These are phyloP conservation scores for Pelargonium myrrhifolium DNA, from an alignment of 441 rosid species.

Conservation along the genomic window DNA sequence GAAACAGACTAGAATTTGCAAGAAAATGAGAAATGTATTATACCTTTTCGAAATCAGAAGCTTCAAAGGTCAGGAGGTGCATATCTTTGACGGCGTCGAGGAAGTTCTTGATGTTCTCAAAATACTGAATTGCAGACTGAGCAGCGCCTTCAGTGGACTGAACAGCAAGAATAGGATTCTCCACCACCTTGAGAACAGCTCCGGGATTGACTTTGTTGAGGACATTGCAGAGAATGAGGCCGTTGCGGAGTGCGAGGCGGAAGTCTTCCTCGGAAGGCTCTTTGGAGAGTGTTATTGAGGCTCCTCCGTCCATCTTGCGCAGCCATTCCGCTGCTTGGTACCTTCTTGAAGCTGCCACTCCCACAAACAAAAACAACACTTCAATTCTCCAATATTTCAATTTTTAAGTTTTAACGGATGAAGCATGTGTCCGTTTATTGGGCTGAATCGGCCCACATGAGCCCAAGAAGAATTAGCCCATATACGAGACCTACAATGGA, in stretches of 20 bases:
- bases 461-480: too few species aligned
- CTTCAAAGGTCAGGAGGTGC: constrained; percentile 94
- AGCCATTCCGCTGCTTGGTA: constrained; percentile 91
- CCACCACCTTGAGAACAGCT: constrained; percentile 89
- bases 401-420: too few species aligned
- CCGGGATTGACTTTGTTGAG: constrained; percentile 97
- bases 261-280: constrained; percentile 80
- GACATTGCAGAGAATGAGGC: constrained; percentile 93
- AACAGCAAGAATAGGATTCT: constrained; percentile 55
- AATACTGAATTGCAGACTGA: constrained; percentile 91
- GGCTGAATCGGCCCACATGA: too few species aligned
- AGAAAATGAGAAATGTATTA: too few species aligned
- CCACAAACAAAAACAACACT: background rate
- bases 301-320: constrained; percentile 72
- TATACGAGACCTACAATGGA: too few species aligned
- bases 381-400: too few species aligned
- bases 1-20: too few species aligned
- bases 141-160: constrained; percentile 87
- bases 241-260: constrained; percentile 69
- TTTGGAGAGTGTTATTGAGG: constrained; percentile 48
- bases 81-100: constrained; percentile 78
- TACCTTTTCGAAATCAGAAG: constrained; percentile 88
- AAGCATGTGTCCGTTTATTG: too few species aligned
- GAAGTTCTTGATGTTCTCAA: constrained; percentile 94
- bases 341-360: constrained; percentile 68